These are phyloP conservation scores for Halenospora varia DNA, from an alignment of 495 filamentous ascomycete genomes.

Conservation along the genomic window DNA sequence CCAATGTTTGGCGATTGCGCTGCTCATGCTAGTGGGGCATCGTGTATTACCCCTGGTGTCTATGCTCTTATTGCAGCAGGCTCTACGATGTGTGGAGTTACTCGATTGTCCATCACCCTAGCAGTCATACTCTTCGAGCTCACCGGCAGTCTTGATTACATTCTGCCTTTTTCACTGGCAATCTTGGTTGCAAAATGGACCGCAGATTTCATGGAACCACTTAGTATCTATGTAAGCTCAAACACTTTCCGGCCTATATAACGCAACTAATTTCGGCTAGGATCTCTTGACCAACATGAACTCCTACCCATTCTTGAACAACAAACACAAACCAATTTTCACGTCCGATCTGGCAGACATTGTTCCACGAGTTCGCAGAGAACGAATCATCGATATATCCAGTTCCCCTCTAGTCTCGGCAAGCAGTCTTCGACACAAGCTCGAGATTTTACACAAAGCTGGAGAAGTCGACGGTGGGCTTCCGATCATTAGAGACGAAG, in stretches of 20 bases:
- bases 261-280: slow-evolving; percentile 30
- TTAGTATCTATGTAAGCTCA: slow-evolving; percentile 81
- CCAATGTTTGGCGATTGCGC: slow-evolving; percentile 72
- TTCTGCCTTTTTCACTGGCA: slow-evolving; percentile 88
- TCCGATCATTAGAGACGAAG: slow-evolving; percentile 72
- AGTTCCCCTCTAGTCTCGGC: slow-evolving; percentile 74
- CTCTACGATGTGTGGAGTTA: slow-evolving; percentile 97
- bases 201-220: slow-evolving; percentile 89
- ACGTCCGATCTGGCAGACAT: slow-evolving; percentile 84
- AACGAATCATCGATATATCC: slow-evolving; percentile 85
- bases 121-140: slow-evolving; percentile 95
- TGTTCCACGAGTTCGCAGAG: slow-evolving; percentile 64
- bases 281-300: slow-evolving; percentile 96
- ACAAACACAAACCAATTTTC: slow-evolving; percentile 86
- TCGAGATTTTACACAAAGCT: slow-evolving; percentile 74
- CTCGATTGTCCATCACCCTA: slow-evolving; percentile 86
- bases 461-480: slow-evolving; percentile 92
- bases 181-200: slow-evolving; percentile 97
- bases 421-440: slow-evolving; percentile 67
- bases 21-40: slow-evolving; percentile 59
- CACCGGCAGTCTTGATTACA: slow-evolving; percentile 90
- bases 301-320: slow-evolving; percentile 91
- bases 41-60: slow-evolving; percentile 92
- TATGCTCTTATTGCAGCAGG: slow-evolving; percentile 95
- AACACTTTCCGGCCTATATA: neutral